Percentiles rank a stretch among this genome's conserved stretches.
These are phyloP conservation scores for Cymbopogon citratus DNA, from an alignment of 176 grass and related monocot species.

Conservation along the genomic window DNA sequence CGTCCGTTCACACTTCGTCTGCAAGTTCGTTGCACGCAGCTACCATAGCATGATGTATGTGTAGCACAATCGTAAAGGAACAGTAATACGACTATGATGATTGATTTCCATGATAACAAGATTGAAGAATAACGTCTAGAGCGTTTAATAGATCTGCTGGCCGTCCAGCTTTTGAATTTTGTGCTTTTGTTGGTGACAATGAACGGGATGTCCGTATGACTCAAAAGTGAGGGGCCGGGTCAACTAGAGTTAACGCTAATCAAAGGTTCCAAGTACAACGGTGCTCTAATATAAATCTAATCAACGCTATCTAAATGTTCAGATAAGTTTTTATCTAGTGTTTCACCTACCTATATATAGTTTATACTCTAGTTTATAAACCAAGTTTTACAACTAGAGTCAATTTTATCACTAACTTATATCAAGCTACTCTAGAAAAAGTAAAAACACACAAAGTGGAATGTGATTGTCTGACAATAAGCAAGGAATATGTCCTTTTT, in stretches of 20 bases:
- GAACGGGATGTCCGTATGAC: background rate
- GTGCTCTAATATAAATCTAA: background rate
- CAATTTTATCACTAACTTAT: too few relatives aligned
- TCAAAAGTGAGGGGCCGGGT: background rate
- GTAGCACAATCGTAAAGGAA: conserved; percentile 4
- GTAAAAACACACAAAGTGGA: too few relatives aligned
- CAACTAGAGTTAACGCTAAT: background rate
- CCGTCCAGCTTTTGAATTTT: background rate
- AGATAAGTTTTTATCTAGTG: too few relatives aligned
- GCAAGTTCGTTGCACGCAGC: background rate
- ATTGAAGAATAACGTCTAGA: background rate
- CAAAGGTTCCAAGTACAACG: background rate
- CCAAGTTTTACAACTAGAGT: background rate
- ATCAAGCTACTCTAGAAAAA: too few relatives aligned
- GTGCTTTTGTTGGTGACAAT: background rate
- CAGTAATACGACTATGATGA: background rate
- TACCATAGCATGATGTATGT: background rate
- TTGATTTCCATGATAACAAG: background rate
- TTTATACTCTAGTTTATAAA: too few relatives aligned
- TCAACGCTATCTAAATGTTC: background rate
- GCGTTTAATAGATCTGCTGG: background rate
- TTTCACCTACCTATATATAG: background rate
- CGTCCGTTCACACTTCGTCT: background rate
- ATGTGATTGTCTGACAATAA: too few relatives aligned
- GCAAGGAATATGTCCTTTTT: too few relatives aligned